Evolutionary conservation across 352 stramenopile genomes (phyloP), one percentile per base, ranked within the genome.

Genomic region (Globisporangium iwayamae): DNA sequence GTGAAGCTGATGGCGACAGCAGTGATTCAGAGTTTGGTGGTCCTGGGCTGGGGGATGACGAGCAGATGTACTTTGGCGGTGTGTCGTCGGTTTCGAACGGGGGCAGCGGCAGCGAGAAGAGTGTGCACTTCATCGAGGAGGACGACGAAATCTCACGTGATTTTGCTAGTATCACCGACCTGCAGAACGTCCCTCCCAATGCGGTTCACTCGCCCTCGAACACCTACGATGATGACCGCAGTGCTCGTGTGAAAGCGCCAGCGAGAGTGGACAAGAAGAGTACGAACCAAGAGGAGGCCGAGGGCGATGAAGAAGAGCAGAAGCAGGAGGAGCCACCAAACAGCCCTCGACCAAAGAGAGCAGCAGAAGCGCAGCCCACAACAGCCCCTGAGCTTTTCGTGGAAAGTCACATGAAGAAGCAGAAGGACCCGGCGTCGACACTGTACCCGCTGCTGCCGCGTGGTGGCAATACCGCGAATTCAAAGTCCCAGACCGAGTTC

Each of bases 31-130:
- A 52, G 5, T 32, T 16, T 30, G 6, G 30, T 6, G 8, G 55
- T 36, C 13, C 11, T n/a, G 30, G 66, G 52, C 22, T 28, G 3
- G 61, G 34, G 13, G 50, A 16, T 4, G 56, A 52, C 4, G 38
- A 61, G 54, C 53, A 52, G 4, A 51, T 63, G 43, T 87, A 81
- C 60, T 91, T 91, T 66, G 83, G 82, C 38, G 76, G 78, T n/a
- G 72, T 91, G 11, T 91, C 83, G 16, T 91, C 83, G 0, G 83
- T 91, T 18, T 85, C 84, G 4, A 73, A 78, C n/a, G 72, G 75
- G 2, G 71, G 75, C 8, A 89, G 74, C 50, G 70, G 75, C 32
- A 87, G 73, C 48, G 71, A 81, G 30, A 75, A 72, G 25, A 89
- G 80, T 30, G 75, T 84, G 59, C 80, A 89, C 50, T 87, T 83